These are phyloP conservation scores for Globisporangium apiculatum DNA, from an alignment of 352 stramenopile species.

Conservation along the genomic window DNA sequence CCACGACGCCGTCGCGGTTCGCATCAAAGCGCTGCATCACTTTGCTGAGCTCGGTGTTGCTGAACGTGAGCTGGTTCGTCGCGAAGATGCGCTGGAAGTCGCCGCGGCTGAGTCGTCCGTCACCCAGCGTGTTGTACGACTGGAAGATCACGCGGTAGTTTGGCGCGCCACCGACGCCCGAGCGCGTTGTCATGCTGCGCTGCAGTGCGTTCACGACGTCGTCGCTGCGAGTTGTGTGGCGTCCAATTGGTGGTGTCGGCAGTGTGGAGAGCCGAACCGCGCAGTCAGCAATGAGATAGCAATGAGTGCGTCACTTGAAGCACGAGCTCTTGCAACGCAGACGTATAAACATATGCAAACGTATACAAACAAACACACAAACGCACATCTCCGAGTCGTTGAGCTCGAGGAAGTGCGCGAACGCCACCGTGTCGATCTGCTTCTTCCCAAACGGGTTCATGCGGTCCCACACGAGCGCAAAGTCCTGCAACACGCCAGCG, in stretches of 20 bases:
- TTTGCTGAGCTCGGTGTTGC: conserved; percentile 63
- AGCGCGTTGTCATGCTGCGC: conserved; percentile 57
- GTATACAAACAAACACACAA: too few relatives aligned
- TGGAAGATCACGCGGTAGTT: conserved; percentile 79
- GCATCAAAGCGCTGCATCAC: conserved; percentile 78
- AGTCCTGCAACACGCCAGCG: conserved; percentile 26
- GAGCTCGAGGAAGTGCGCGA: conserved; percentile 63
- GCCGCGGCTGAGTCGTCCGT: conserved; percentile 53
- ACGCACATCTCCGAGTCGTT: conserved; percentile 75
- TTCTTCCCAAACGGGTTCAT: conserved; percentile 60
- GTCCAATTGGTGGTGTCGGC: too few relatives aligned
- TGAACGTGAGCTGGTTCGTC: conserved; percentile 61
- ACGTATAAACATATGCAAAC: neutral
- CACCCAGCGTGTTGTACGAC: conserved; percentile 59
- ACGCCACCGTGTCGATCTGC: conserved; percentile 41
- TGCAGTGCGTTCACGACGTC: conserved; percentile 57
- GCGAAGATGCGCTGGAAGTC: conserved; percentile 74
- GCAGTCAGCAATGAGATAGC: neutral
- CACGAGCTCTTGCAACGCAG: neutral
- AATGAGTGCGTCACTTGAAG: neutral
- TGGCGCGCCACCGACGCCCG: conserved; percentile 42
- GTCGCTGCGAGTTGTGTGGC: conserved; percentile 26
- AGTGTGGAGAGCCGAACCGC: too few relatives aligned
- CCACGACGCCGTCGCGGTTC: conserved; percentile 67
- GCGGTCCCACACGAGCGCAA: conserved; percentile 54